Evolutionary conservation across 495 filamentous ascomycete genomes (phyloP).

Genomic region (Neurospora sublineolata): DNA sequence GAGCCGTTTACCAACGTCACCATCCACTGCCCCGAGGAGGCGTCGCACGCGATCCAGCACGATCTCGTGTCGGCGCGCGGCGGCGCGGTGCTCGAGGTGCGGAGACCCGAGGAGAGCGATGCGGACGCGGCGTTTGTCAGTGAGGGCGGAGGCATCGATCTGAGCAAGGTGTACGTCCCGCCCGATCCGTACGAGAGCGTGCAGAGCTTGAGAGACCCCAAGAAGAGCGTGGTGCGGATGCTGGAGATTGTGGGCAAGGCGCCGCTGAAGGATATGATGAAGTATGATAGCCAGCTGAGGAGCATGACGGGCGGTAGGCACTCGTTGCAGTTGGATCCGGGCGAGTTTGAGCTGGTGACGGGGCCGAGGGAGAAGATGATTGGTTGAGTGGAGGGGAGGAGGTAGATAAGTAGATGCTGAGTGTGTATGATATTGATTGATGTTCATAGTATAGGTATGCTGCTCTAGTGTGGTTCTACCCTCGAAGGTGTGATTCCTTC

Average conservation of each 20-base stretch:
- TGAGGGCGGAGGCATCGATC: constrained; percentile 41
- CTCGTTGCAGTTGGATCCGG: constrained; percentile 83
- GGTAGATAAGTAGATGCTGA: not conserved
- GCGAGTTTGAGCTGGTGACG: constrained; percentile 79
- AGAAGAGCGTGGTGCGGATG: constrained; percentile 30
- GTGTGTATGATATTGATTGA: not conserved
- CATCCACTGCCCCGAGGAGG: constrained; percentile 71
- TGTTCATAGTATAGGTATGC: not conserved
- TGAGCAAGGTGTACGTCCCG: constrained; percentile 67
- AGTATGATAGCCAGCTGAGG: constrained; percentile 82
- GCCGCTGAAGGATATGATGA: constrained; percentile 92
- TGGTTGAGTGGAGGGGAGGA: not conserved
- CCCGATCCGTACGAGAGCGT: constrained; percentile 67
- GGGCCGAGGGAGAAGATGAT: constrained; percentile 37
- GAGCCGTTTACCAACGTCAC: constrained; percentile 86
- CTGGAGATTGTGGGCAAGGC: constrained; percentile 65
- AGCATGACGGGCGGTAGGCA: constrained; percentile 82
- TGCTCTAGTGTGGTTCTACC: not conserved
- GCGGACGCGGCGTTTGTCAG: not conserved
- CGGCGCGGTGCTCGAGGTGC: constrained; percentile 73
- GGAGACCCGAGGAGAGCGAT: constrained; percentile 39
- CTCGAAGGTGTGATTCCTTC: not conserved
- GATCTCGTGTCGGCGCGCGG: constrained; percentile 76
- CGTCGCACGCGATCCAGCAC: constrained; percentile 76
- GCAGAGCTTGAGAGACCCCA: constrained; percentile 28